phyloP scores from a whole-genome alignment of 2,329 filamentous ascomycete species.

The Fusarium sp. region DNA sequence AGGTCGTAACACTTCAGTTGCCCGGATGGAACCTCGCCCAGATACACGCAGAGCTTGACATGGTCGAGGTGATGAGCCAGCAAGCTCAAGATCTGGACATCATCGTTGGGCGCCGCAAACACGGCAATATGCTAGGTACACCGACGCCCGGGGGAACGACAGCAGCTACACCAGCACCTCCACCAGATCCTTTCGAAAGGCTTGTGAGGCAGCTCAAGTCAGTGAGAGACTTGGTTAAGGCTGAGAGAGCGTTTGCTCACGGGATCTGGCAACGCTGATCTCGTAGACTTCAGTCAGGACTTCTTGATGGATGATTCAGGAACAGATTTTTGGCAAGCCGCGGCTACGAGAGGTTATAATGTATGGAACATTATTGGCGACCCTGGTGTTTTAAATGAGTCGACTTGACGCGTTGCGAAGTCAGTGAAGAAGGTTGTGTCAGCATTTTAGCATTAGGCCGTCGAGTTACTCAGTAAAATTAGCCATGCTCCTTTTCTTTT shows the following conservation, averaged over 20 bases:
- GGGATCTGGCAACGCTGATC: slow-evolving; percentile 34
- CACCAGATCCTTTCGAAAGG: slow-evolving; percentile 50
- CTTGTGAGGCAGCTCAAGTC: slow-evolving; percentile 49
- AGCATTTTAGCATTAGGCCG: background rate
- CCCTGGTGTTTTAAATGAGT: slow-evolving; percentile 38
- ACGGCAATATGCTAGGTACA: slow-evolving; percentile 38
- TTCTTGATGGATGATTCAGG: slow-evolving; percentile 40
- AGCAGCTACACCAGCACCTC: slow-evolving; percentile 11
- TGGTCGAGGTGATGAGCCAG: slow-evolving; percentile 42
- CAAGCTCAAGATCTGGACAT: slow-evolving; percentile 48
- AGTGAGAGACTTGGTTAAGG: slow-evolving; percentile 47
- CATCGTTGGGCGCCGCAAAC: slow-evolving; percentile 47
- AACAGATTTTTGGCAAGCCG: slow-evolving; percentile 44
- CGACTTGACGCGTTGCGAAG: slow-evolving; percentile 4
- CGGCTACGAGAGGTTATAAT: slow-evolving; percentile 37
- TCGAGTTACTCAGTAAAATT: background rate
- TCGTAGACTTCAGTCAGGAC: slow-evolving; percentile 39
- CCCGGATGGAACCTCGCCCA: slow-evolving; percentile 60
- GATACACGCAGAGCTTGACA: slow-evolving; percentile 52
- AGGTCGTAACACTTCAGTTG: slow-evolving; percentile 58
- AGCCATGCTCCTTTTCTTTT: background rate
- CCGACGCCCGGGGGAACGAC: slow-evolving; percentile 15
- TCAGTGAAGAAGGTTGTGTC: background rate
- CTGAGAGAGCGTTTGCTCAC: slow-evolving; percentile 46
- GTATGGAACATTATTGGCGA: slow-evolving; percentile 48